Evolutionary conservation across 1,139 yeast genomes (phyloP).

Genomic region (Candida tunisiensis): DNA sequence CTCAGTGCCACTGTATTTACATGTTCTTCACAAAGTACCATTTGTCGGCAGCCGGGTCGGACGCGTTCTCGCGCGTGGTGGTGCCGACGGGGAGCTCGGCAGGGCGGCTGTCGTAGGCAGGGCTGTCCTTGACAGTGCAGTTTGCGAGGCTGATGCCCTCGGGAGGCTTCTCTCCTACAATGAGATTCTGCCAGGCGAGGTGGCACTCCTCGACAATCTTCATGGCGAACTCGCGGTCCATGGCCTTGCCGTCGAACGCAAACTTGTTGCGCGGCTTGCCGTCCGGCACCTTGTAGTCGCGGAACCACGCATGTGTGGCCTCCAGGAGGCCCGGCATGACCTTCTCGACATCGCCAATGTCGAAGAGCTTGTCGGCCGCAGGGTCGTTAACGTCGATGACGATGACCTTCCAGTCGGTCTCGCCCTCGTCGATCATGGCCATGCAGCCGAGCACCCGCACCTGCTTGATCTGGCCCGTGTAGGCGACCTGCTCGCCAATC

Average conservation of each 20-base stretch:
- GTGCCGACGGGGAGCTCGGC: not conserved
- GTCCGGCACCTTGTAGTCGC: conserved; percentile 80
- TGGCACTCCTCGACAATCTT: conserved; percentile 53
- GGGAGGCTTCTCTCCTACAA: conserved; percentile 32
- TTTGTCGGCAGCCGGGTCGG: not conserved
- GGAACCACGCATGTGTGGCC: conserved; percentile 81
- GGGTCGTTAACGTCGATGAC: conserved; percentile 66
- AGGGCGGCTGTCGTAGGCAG: not conserved
- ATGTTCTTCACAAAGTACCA: not conserved
- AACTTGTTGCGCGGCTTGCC: conserved; percentile 80
- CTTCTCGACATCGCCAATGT: conserved; percentile 58
- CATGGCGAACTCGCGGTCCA: conserved; percentile 56
- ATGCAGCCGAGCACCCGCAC: conserved; percentile 76
- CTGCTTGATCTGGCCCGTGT: conserved; percentile 62
- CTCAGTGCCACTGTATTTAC: too few relatives aligned
- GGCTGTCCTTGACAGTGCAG: not conserved
- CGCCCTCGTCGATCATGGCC: conserved; percentile 86
- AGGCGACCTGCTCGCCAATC: conserved; percentile 56
- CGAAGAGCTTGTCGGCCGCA: conserved; percentile 52
- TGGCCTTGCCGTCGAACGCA: conserved; percentile 73
- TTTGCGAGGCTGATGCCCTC: conserved; percentile 10
- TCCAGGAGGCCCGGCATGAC: conserved; percentile 69
- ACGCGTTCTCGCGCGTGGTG: not conserved
- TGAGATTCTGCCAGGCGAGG: conserved; percentile 54
- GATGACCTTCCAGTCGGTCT: conserved; percentile 85